Percentiles rank a stretch among this genome's conserved stretches.
Evolutionary conservation across 73 alveolate genomes (phyloP).

Genomic region (Blepharisma japonicum): DNA sequence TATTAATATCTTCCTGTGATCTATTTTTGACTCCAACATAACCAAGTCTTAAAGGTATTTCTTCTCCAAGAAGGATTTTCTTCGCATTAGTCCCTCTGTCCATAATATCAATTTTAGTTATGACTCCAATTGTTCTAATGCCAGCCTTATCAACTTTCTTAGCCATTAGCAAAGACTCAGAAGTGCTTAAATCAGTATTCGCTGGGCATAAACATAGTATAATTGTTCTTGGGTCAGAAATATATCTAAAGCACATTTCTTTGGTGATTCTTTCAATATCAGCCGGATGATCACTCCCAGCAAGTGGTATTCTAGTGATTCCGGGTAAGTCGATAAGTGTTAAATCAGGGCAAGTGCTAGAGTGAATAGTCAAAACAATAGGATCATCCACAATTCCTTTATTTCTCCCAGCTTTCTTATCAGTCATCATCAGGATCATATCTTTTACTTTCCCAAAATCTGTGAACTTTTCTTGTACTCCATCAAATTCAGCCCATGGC

Average conservation of each 20-base stretch:
- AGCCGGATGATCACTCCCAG: slow-evolving; percentile 46
- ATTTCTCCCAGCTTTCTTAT: slow-evolving; percentile 77
- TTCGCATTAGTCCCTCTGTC: slow-evolving; percentile 97
- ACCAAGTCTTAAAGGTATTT: slow-evolving; percentile 76
- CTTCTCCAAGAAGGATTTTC: slow-evolving; percentile 74
- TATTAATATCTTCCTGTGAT: slow-evolving; percentile 3
- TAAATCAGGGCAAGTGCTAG: slow-evolving; percentile 96
- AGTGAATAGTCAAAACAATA: slow-evolving; percentile 87
- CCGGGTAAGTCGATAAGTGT: slow-evolving; percentile 98
- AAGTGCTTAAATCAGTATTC: slow-evolving; percentile 65
- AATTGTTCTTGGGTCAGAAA: slow-evolving; percentile 76
- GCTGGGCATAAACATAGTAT: slow-evolving; percentile 75
- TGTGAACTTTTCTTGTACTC: slow-evolving; percentile 78
- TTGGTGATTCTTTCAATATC: slow-evolving; percentile 8
- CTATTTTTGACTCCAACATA: slow-evolving; percentile 43
- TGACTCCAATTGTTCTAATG: slow-evolving; percentile 70
- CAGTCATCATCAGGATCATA: slow-evolving; percentile 83
- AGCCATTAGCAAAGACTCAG: slow-evolving; percentile 66
- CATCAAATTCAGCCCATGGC: slow-evolving; percentile 79
- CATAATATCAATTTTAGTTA: slow-evolving; percentile 89
- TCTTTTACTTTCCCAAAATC: slow-evolving; percentile 86
- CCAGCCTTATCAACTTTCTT: slow-evolving; percentile 63
- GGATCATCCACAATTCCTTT: slow-evolving; percentile 95
- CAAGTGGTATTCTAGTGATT: slow-evolving; percentile 81
- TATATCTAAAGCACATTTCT: slow-evolving; percentile 86